Evolutionary conservation across 306 rosid genomes (phyloP).

Genomic region (Macrotyloma uniflorum): DNA sequence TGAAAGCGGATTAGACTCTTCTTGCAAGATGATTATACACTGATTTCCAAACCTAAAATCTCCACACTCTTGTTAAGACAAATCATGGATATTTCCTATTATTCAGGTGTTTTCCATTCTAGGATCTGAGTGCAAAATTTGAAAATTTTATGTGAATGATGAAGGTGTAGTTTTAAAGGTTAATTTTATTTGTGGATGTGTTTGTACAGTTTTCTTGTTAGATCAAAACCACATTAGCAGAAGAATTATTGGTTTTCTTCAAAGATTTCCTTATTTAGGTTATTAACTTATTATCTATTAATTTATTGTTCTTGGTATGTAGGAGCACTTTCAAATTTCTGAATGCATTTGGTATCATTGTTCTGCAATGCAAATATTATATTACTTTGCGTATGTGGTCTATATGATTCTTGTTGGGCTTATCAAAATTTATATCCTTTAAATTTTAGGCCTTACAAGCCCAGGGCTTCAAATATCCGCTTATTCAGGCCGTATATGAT

Average conservation of each 20-base stretch:
- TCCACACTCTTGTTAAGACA: not conserved
- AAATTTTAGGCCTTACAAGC: constrained; percentile 70
- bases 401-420: constrained; percentile 32
- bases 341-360: constrained; percentile 26
- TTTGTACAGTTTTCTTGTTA: not conserved
- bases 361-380: constrained; percentile 22
- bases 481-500: constrained; percentile 65
- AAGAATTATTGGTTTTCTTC: not conserved
- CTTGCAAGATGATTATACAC: not conserved
- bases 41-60: constrained; percentile 15
- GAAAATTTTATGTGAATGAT: constrained; percentile 7
- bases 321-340: constrained; percentile 33
- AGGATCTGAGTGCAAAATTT: constrained; percentile 19
- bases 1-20: constrained; percentile 23
- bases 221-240: not conserved
- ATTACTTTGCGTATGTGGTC: constrained; percentile 16
- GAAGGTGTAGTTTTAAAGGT: not conserved
- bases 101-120: not conserved
- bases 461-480: constrained; percentile 57
- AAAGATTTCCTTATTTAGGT: constrained; percentile 1
- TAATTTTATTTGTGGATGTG: constrained; percentile 6
- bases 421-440: constrained; percentile 30
- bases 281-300: constrained; percentile 7
- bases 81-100: constrained; percentile 2
- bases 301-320: not conserved